phyloP scores from a whole-genome alignment of 257 asterid species.

The Penstemon newberryi region DNA sequence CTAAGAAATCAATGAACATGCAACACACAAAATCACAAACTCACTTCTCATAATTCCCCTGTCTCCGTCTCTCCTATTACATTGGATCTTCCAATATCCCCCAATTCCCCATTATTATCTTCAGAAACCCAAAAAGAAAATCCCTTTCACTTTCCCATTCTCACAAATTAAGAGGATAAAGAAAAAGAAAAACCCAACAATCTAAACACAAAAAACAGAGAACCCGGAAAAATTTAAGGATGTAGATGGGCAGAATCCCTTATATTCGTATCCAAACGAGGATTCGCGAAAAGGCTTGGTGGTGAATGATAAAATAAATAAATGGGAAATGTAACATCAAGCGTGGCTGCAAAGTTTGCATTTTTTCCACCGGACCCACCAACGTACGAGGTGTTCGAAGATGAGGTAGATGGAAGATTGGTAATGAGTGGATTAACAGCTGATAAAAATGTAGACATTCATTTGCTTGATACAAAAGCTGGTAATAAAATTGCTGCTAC shows the following conservation, averaged over 20 bases:
- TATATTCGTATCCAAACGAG: neutral
- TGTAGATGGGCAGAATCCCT: constrained; percentile 35
- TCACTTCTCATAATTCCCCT: too few relatives aligned
- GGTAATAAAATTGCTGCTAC: constrained; percentile 87
- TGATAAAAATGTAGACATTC: constrained; percentile 84
- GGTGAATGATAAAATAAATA: neutral
- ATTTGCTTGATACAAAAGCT: constrained; percentile 72
- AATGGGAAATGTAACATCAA: constrained; percentile 98
- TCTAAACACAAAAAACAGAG: neutral
- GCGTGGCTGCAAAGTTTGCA: constrained; percentile 94
- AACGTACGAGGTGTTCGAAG: constrained; percentile 73
- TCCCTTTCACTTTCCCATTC: neutral
- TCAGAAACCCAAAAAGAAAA: constrained; percentile 18
- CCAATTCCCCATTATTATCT: constrained; percentile 27
- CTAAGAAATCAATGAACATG: too few relatives aligned
- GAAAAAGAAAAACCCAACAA: neutral
- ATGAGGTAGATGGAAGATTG: constrained; percentile 55
- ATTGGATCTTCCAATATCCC: constrained; percentile 65
- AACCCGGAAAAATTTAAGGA: neutral
- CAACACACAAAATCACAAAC: too few relatives aligned
- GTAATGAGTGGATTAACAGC: constrained; percentile 80
- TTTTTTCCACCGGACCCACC: constrained; percentile 99
- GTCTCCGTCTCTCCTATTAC: constrained; percentile 49
- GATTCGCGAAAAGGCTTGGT: neutral
- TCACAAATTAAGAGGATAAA: too few relatives aligned